phyloP scores from a whole-genome alignment of 345 rosid species.

The Melaleuca alternifolia region DNA sequence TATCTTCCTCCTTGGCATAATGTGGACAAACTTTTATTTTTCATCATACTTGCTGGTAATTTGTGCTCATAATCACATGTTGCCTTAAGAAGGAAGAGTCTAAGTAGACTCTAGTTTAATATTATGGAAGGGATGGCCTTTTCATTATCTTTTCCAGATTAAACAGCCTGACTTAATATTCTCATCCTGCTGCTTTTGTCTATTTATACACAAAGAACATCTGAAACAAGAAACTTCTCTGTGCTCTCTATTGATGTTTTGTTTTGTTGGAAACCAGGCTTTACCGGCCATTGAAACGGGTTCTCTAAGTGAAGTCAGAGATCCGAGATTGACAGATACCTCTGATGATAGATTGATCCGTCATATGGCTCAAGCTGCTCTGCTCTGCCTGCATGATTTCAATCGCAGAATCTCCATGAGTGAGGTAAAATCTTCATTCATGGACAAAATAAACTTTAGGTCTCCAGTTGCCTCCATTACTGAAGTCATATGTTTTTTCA shows the following conservation, averaged over 20 bases:
- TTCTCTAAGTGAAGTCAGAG: constrained; percentile 7
- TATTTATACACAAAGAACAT: not conserved
- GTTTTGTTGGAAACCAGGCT: constrained; percentile 13
- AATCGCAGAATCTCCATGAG: constrained; percentile 13
- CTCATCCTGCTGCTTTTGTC: not conserved
- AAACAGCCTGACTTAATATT: not conserved
- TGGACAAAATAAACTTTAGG: not conserved
- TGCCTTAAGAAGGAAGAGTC: not conserved
- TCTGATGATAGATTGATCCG: constrained; percentile 8
- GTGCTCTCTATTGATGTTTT: not conserved
- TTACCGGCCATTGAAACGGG: constrained; percentile 17
- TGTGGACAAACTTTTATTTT: not conserved
- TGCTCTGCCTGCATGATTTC: constrained; percentile 23
- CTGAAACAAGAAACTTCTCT: not conserved
- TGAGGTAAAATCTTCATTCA: constrained; percentile 11
- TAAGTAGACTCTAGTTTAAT: not conserved
- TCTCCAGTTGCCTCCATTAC: not conserved
- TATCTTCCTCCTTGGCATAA: not conserved
- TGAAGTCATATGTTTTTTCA: not conserved
- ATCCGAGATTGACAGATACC: constrained; percentile 19
- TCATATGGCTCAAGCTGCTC: constrained; percentile 27
- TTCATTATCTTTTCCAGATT: not conserved
- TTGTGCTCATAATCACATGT: not conserved
- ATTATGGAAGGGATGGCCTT: not conserved
- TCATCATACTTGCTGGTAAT: not conserved